A percentile compares a stretch with the other conserved stretches of the same genome.
These are phyloP conservation scores for Trametes meyenii DNA, from an alignment of 768 basidiomycete genomes.

Conservation along the genomic window DNA sequence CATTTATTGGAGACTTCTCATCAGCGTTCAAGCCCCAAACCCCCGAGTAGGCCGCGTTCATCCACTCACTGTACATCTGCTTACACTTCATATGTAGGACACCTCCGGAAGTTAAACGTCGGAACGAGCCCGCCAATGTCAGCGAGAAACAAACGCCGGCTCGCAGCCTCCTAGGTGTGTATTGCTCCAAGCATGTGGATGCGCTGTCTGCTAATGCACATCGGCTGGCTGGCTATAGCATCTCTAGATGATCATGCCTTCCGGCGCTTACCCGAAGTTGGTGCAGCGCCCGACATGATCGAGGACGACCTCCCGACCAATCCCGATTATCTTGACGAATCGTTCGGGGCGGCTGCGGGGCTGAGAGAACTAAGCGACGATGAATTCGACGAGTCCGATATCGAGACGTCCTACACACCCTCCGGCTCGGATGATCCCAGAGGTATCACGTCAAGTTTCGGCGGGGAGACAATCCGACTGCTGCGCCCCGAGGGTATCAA, in stretches of 20 bases:
- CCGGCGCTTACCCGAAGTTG: constrained; percentile 70
- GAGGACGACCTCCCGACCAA: constrained; percentile 90
- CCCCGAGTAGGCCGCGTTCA: constrained; percentile 21
- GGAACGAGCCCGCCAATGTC: constrained; percentile 23
- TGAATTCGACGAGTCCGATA: constrained; percentile 69
- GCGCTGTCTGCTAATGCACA: neutral
- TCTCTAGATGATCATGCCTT: constrained; percentile 88
- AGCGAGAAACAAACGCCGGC: constrained; percentile 11
- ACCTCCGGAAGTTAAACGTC: constrained; percentile 18
- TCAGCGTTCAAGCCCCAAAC: constrained; percentile 43
- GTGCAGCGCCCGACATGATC: constrained; percentile 85
- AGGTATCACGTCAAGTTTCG: constrained; percentile 57
- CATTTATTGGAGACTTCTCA: constrained; percentile 56
- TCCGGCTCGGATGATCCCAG: constrained; percentile 36
- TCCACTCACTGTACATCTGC: neutral
- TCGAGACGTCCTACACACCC: constrained; percentile 15
- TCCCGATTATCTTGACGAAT: constrained; percentile 82
- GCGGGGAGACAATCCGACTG: constrained; percentile 87
- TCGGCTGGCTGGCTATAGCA: constrained; percentile 44
- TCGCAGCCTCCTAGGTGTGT: constrained; percentile 34
- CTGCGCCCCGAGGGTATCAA: constrained; percentile 65
- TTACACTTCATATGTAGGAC: neutral
- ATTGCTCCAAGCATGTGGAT: neutral
- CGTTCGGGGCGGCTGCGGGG: constrained; percentile 79
- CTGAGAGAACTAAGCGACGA: constrained; percentile 73